Conservation (phyloP, 2,329 filamentous ascomycete species). For the Trichoderma hamatum region DNA sequence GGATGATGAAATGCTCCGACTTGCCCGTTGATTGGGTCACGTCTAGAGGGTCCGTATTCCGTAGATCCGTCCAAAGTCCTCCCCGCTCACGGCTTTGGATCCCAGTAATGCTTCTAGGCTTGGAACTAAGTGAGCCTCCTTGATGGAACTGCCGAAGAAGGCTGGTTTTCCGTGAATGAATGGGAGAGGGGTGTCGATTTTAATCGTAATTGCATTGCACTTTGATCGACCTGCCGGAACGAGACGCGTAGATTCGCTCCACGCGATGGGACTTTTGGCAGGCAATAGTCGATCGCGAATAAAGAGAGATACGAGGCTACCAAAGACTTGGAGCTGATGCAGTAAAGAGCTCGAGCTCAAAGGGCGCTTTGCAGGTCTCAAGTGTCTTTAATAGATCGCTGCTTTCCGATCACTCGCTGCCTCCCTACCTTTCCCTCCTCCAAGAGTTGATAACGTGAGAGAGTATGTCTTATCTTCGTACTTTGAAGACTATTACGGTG, state of each 20-base stretch:
- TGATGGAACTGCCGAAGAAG: slow-evolving; percentile 15
- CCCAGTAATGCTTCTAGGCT: background rate
- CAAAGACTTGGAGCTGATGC: background rate
- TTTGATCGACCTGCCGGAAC: slow-evolving; percentile 21
- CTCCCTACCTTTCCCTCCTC: background rate
- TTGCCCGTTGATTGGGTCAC: slow-evolving; percentile 13
- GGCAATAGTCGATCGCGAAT: background rate
- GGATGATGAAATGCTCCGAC: background rate
- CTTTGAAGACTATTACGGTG: background rate
- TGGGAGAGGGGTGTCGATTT: background rate
- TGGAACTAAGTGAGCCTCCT: background rate
- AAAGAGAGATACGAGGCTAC: background rate
- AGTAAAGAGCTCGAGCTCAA: background rate
- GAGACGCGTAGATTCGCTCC: background rate
- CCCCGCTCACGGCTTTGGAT: background rate
- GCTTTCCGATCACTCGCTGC: background rate
- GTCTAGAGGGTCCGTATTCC: slow-evolving; percentile 3
- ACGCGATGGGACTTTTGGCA: slow-evolving; percentile 19
- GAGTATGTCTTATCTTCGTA: background rate
- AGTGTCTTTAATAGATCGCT: background rate
- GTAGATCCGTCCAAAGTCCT: slow-evolving; percentile 4
- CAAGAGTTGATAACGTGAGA: background rate
- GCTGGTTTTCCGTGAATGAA: background rate
- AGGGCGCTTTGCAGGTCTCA: background rate
- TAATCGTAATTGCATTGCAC: background rate